phyloP scores from a whole-genome alignment of 768 basidiomycete genomes.

The Lentinus tigrinus region DNA sequence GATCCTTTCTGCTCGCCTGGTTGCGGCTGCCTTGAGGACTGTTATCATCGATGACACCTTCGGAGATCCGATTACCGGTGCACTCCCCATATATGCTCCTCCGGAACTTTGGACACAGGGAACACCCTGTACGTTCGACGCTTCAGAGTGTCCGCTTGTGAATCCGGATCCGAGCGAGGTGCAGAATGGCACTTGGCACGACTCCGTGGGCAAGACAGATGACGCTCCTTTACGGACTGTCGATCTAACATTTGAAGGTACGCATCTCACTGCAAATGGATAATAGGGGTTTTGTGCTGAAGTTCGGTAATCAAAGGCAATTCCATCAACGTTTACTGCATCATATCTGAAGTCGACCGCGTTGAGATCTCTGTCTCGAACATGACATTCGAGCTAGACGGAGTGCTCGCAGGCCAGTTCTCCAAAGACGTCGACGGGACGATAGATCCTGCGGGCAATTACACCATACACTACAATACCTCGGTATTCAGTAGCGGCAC shows the following conservation, averaged over 20 bases:
- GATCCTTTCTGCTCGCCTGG: not conserved
- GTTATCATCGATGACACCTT: constrained; percentile 8
- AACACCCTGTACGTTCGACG: not conserved
- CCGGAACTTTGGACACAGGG: not conserved
- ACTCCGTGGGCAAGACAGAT: not conserved
- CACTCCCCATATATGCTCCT: not conserved
- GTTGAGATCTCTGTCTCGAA: constrained; percentile 3
- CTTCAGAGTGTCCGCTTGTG: not conserved
- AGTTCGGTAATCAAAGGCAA: not conserved
- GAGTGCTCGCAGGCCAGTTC: constrained; percentile 1
- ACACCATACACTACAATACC: not conserved
- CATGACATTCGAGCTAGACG: constrained; percentile 11
- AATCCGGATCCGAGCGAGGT: constrained; percentile 5
- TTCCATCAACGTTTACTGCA: constrained; percentile 1
- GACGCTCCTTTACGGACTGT: constrained; percentile 4
- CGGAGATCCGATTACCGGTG: constrained; percentile 1
- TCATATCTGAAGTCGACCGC: constrained; percentile 6
- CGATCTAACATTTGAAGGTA: constrained; percentile 9
- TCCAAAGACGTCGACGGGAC: constrained; percentile 4
- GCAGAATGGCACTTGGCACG: constrained; percentile 8
- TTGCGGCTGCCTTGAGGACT: not conserved
- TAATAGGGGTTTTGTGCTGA: not conserved
- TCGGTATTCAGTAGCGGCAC: not conserved
- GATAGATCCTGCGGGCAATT: not conserved
- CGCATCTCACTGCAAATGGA: not conserved